phyloP scores from a whole-genome alignment of 345 rosid species.

The Populus deltoides region DNA sequence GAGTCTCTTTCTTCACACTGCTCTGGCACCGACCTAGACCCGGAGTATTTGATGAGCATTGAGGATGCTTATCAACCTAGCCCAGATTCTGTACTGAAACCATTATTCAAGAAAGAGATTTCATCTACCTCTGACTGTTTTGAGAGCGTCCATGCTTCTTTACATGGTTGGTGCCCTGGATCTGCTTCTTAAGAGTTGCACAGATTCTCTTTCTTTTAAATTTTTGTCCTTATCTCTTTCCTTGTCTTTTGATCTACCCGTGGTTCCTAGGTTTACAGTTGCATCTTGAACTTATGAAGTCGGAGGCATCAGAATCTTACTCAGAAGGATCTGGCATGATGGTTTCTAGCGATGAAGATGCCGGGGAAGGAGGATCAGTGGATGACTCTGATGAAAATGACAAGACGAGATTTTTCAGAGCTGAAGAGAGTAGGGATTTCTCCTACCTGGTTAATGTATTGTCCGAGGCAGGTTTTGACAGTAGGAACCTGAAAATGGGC shows the following conservation, averaged over 20 bases:
- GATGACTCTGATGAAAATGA: slow-evolving; percentile 30
- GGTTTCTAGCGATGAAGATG: slow-evolving; percentile 61
- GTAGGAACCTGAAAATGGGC: slow-evolving; percentile 17
- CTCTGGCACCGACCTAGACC: slow-evolving; percentile 40
- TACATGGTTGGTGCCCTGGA: slow-evolving; percentile 41
- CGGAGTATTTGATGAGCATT: slow-evolving; percentile 43
- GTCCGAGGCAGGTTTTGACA: slow-evolving; percentile 50
- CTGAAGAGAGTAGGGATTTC: slow-evolving; percentile 53
- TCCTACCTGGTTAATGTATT: slow-evolving; percentile 65
- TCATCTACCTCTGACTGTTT: slow-evolving; percentile 31
- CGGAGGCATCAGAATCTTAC: slow-evolving; percentile 47
- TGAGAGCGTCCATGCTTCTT: slow-evolving; percentile 19
- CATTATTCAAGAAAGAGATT: slow-evolving; percentile 34
- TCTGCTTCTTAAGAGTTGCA: neutral
- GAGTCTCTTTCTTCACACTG: slow-evolving; percentile 39
- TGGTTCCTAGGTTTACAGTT: slow-evolving; percentile 35
- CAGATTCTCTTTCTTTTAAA: neutral
- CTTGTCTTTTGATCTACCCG: neutral
- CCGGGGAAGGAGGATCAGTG: slow-evolving; percentile 28
- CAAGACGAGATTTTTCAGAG: slow-evolving; percentile 15
- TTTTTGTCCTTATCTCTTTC: neutral
- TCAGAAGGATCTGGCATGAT: slow-evolving; percentile 53
- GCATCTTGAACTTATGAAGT: slow-evolving; percentile 48
- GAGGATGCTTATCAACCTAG: slow-evolving; percentile 67
- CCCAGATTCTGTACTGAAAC: slow-evolving; percentile 80